These are phyloP conservation scores for Termitomyces sp. DNA, from an alignment of 768 basidiomycete species.

Conservation along the genomic window DNA sequence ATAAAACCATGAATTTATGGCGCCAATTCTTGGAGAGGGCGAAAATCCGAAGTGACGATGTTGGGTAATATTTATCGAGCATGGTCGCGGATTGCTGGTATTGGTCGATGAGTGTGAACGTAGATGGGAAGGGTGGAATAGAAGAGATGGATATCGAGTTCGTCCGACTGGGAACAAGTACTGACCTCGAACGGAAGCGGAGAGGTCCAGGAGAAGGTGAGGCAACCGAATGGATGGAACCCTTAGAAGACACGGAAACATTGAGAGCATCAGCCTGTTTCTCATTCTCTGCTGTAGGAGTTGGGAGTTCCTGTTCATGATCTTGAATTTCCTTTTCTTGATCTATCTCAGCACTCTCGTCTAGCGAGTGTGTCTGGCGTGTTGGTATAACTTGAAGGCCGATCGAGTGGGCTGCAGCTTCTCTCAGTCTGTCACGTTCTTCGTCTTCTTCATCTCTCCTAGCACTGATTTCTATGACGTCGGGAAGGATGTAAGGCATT, in stretches of 20 bases:
- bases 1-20: constrained; percentile 54
- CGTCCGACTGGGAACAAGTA: constrained; percentile 29
- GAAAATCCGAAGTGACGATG: constrained; percentile 65
- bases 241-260: constrained; percentile 21
- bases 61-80: constrained; percentile 65
- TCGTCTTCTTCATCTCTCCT: constrained; percentile 58
- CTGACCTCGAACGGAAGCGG: constrained; percentile 34
- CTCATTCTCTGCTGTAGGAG: constrained; percentile 4
- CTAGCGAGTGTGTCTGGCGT: constrained; percentile 28
- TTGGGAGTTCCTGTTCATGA: constrained; percentile 10
- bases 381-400: constrained; percentile 57
- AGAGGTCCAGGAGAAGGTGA: constrained; percentile 18
- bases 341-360: constrained; percentile 31
- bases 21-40: constrained; percentile 75
- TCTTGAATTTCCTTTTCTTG: constrained; percentile 25
- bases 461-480: constrained; percentile 68
- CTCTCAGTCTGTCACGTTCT: constrained; percentile 70
- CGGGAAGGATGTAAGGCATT: constrained; percentile 48
- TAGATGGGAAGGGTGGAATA: constrained; percentile 63
- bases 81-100: constrained; percentile 48
- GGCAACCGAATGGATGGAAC: constrained; percentile 29
- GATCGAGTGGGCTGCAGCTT: constrained; percentile 72
- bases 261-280: constrained; percentile 5
- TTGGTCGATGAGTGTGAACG: constrained; percentile 42
- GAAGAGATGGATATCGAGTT: constrained; percentile 30